phyloP scores from a whole-genome alignment of 495 filamentous ascomycete species.

The Achaetomiella virescens region DNA sequence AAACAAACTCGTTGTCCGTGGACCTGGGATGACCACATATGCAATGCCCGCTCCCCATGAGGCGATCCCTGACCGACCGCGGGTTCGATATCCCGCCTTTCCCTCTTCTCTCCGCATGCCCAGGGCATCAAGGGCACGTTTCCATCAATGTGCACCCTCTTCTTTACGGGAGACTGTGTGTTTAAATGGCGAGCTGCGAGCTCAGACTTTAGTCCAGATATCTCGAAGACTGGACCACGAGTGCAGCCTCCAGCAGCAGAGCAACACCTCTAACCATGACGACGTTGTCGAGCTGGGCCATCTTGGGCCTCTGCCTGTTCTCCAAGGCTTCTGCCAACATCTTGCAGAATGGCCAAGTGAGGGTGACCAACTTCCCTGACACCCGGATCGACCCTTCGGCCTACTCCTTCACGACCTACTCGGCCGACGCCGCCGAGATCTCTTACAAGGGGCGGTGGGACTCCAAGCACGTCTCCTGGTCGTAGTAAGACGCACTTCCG shows the following conservation, averaged over 20 bases:
- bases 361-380: conserved; percentile 40
- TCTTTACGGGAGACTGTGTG: background rate
- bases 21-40: too few species aligned
- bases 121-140: background rate
- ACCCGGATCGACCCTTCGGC: conserved; percentile 38
- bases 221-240: background rate
- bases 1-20: too few species aligned
- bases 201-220: background rate
- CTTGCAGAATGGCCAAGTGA: conserved; percentile 57
- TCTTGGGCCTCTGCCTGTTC: conserved; percentile 23
- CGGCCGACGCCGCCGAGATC: conserved; percentile 51
- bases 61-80: background rate
- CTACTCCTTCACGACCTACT: conserved; percentile 45
- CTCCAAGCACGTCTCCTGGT: conserved; percentile 59
- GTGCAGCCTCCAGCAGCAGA: background rate
- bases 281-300: conserved; percentile 18
- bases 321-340: conserved; percentile 41
- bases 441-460: conserved; percentile 68
- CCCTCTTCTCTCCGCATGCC: background rate
- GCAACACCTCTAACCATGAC: conserved; percentile 8
- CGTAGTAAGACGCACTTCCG: conserved; percentile 45
- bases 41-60: too few species aligned
- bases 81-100: background rate
- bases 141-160: background rate
- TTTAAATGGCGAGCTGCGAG: background rate